Base-by-base conservation (phyloP, 345 rosid genomes). In the Rhodomyrtus tomentosa region DNA sequence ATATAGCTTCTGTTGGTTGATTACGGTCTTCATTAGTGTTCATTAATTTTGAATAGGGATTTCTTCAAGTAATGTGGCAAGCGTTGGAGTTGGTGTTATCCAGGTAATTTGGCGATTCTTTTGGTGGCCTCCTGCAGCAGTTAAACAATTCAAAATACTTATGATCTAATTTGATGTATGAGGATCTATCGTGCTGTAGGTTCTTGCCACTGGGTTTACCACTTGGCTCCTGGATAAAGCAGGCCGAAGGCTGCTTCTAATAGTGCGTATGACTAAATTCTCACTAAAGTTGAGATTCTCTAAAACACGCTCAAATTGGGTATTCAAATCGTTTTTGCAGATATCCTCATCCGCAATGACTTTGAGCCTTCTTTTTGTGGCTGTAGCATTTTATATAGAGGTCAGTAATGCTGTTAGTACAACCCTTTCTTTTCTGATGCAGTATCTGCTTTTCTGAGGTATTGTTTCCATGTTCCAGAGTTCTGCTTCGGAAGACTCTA, bases 241-340 rank as follows among this genome's bases (percentile, higher is more conserved):
- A 82, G 99, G 99, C 81, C 98, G 99, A 83, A 91, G 99, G 86
- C 83, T 97, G 86, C 94, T 97, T 53, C 96, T 97, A 84, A 91
- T 92, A 86, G 99, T 97, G 84, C 85, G 96, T 86, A 79, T 50
- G 53, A 56, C 81, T 82, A 81, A 55, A 58, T 81, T 84, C 68
- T 73, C 50, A 55, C 76, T 68, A 32, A 68, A 32, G 76, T 32
- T 32, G 76, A 68, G 13, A 68, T 68, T 68, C 76, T 32, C 10
- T 29, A 16, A 81, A 49, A 50, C 50, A 49, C 1, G 2, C 82
- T 50, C 24, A 53, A 2, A 81, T 81, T 36, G 36, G 42, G 38
- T 14, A 81, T 50, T n/a, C 5, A 50, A 84, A 82, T 80, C 52
- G 4, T 27, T 82, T 59, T 87, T 84, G 85, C 87, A 95, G 99